These are phyloP conservation scores for Begonia loranthoides DNA, from an alignment of 306 rosid species.

Conservation along the genomic window DNA sequence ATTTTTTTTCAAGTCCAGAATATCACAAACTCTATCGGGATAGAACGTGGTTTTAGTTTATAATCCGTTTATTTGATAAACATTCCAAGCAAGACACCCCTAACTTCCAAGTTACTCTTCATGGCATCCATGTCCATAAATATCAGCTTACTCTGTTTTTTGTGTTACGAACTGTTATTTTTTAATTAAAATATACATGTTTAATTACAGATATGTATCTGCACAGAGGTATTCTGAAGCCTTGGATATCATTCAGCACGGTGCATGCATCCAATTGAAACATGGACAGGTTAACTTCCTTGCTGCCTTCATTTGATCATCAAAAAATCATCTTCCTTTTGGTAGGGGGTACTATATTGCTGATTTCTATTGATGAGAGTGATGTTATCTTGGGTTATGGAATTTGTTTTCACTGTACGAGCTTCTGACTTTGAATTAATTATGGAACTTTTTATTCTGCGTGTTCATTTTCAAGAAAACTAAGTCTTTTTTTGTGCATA, in stretches of 20 bases:
- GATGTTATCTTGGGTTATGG: no score
- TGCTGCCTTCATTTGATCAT: neutral
- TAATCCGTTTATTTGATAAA: neutral
- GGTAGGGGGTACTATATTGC: neutral
- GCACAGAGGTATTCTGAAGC: conserved; percentile 72
- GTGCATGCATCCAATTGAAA: conserved; percentile 72
- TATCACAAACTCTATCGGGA: neutral
- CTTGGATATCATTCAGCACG: conserved; percentile 71
- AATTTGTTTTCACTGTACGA: no score
- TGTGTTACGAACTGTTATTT: neutral
- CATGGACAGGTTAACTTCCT: conserved; percentile 50
- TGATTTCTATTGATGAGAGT: neutral
- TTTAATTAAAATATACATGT: conserved; percentile 12
- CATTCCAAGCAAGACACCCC: no score
- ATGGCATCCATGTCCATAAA: neutral
- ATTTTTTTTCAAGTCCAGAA: neutral
- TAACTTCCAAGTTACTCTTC: neutral
- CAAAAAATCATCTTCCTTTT: conserved; percentile 2
- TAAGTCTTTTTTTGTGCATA: neutral
- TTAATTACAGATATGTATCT: conserved; percentile 56
- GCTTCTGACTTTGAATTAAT: no score
- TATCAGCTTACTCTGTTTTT: neutral
- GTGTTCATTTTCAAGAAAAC: neutral
- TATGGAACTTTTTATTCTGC: neutral
- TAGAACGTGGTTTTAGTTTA: neutral